Conservation (phyloP, 306 rosid species). For the Biancaea sappan region DNA sequence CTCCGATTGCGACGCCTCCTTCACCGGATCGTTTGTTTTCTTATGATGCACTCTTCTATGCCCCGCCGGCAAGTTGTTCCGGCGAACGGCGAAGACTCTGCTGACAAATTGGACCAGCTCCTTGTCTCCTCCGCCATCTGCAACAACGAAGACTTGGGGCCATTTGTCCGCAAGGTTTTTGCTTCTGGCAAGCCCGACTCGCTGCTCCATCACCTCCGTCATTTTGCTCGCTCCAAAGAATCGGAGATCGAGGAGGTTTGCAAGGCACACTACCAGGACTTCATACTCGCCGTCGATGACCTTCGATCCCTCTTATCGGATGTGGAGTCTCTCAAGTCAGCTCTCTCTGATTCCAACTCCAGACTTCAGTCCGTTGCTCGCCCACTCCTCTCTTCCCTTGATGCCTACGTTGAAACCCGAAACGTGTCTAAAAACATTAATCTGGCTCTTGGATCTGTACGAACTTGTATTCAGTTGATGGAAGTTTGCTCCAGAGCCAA, state of each 20-base stretch:
- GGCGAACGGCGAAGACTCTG: slow-evolving; percentile 68
- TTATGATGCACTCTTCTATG: slow-evolving; percentile 60
- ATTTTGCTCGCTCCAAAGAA: slow-evolving; percentile 87
- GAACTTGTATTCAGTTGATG: slow-evolving; percentile 50
- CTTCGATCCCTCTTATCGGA: slow-evolving; percentile 97
- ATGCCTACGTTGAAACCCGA: slow-evolving; percentile 79
- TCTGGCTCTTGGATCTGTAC: slow-evolving; percentile 76
- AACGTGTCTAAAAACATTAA: slow-evolving; percentile 73
- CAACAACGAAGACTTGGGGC: slow-evolving; percentile 95
- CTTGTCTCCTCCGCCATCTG: slow-evolving; percentile 85
- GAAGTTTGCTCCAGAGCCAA: slow-evolving; percentile 89
- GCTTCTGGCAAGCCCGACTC: slow-evolving; percentile 86
- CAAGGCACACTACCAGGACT: slow-evolving; percentile 98
- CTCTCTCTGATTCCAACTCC: slow-evolving; percentile 88
- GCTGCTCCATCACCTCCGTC: slow-evolving; percentile 89
- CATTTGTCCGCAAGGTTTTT: slow-evolving; percentile 87
- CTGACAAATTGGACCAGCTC: slow-evolving; percentile 81
- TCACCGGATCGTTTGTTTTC: neutral
- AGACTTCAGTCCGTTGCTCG: slow-evolving; percentile 79
- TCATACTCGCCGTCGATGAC: slow-evolving; percentile 97
- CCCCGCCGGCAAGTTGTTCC: slow-evolving; percentile 82
- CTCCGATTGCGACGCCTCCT: slow-evolving; percentile 41
- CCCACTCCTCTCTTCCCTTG: slow-evolving; percentile 87
- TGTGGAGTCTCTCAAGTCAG: slow-evolving; percentile 88
- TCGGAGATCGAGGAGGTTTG: slow-evolving; percentile 98